These are phyloP conservation scores for Hymenotorrendiella dingleyae DNA, from an alignment of 2,329 filamentous ascomycete genomes.

Conservation along the genomic window DNA sequence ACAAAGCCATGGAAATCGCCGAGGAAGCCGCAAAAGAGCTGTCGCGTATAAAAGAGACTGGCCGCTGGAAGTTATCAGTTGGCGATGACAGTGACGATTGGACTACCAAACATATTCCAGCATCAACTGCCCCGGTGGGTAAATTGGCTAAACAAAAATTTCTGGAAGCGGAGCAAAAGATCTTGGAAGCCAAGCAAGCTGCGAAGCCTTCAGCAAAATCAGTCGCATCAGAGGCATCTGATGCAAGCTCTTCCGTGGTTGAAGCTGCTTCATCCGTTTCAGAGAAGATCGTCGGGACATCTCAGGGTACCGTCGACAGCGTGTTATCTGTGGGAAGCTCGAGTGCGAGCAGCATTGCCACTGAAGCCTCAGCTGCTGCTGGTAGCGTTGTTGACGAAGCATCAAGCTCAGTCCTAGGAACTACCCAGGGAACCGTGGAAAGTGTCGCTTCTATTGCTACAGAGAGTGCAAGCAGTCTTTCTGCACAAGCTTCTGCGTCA, in stretches of 20 bases:
- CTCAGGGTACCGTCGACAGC: constrained; percentile 18
- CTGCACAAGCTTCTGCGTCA: constrained; percentile 22
- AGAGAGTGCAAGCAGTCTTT: constrained; percentile 20
- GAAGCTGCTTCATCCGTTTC: constrained; percentile 17
- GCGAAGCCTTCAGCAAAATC: constrained; percentile 23
- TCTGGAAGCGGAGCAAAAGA: constrained; percentile 23
- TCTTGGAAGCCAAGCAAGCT: constrained; percentile 25
- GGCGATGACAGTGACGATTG: constrained; percentile 75
- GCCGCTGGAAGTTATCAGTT: constrained; percentile 74
- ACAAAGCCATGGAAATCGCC: constrained; percentile 73
- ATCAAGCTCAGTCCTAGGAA: constrained; percentile 25
- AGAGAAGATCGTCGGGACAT: constrained; percentile 13
- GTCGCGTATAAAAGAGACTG: constrained; percentile 73
- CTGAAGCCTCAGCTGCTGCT: constrained; percentile 23
- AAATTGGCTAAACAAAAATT: constrained; percentile 27
- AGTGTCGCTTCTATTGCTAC: constrained; percentile 20
- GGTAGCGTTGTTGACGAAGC: constrained; percentile 25
- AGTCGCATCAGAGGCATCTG: constrained; percentile 12
- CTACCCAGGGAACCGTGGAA: constrained; percentile 24
- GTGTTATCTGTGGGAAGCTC: constrained; percentile 17
- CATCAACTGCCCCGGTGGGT: constrained; percentile 44
- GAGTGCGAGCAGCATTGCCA: constrained; percentile 13
- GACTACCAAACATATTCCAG: constrained; percentile 57
- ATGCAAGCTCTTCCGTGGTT: constrained; percentile 19
- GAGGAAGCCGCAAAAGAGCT: constrained; percentile 76